Conservation (phyloP, 139 green algal genomes). For the Pycnococcus provasolii region DNA sequence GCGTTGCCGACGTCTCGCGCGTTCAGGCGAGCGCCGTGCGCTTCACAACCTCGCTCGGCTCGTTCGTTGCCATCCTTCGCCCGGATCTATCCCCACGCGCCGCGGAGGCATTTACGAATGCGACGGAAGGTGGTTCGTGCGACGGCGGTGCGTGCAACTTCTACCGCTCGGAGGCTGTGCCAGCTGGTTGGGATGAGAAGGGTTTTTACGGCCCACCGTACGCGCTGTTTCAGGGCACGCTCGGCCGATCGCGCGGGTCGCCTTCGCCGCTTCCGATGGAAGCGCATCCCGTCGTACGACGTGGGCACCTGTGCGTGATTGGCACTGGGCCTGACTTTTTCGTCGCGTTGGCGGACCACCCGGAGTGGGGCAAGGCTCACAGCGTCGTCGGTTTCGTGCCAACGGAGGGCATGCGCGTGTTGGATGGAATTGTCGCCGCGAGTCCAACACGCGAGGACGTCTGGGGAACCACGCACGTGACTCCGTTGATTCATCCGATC, state of each 20-base stretch:
- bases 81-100: too few species aligned
- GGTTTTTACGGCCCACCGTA: conserved; percentile 24
- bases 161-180: conserved; percentile 5
- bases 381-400: conserved; percentile 32
- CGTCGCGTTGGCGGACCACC: conserved; percentile 31
- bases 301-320: conserved; percentile 32
- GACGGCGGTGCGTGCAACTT: neutral
- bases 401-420: conserved; percentile 13
- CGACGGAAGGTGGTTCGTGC: too few species aligned
- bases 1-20: too few species aligned
- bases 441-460: conserved; percentile 11
- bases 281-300: conserved; percentile 4
- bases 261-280: neutral
- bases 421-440: conserved; percentile 16
- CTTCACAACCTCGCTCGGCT: too few species aligned
- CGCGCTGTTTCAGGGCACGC: conserved; percentile 30
- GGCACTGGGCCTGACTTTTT: conserved; percentile 34
- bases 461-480: conserved; percentile 28
- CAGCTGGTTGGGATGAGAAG: neutral
- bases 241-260: neutral
- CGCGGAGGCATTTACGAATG: too few species aligned
- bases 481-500: too few species aligned
- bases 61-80: too few species aligned
- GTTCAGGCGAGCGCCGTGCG: too few species aligned
- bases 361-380: conserved; percentile 27